Conservation (phyloP, 768 basidiomycete species). For the Suillus occidentalis region DNA sequence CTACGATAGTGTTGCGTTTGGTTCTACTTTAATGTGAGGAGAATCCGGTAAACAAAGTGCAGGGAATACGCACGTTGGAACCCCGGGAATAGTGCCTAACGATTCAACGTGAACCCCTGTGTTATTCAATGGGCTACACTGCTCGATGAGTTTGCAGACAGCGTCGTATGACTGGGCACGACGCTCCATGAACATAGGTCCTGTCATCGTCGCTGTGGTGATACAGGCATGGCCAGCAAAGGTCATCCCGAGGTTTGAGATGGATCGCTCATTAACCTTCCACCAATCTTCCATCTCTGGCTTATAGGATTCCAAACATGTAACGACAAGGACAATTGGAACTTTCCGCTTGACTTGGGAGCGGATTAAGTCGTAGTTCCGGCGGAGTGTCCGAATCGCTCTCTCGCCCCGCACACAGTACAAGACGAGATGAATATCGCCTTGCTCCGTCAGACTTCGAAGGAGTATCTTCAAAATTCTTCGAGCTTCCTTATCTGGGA, state of each 20-base stretch:
- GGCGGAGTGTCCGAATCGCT: conserved; percentile 21
- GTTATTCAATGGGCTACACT: background rate
- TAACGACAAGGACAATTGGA: conserved; percentile 34
- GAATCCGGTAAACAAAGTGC: no score
- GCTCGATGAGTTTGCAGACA: conserved; percentile 12
- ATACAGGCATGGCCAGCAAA: conserved; percentile 42
- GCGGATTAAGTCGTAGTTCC: conserved; percentile 32
- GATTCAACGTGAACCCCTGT: no score
- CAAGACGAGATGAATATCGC: conserved; percentile 29
- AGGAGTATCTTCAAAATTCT: conserved; percentile 31
- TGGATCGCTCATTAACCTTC: conserved; percentile 30
- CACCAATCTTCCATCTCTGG: conserved; percentile 39
- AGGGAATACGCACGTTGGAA: no score
- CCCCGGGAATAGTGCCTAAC: no score
- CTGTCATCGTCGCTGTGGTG: conserved; percentile 23
- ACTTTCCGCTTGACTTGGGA: conserved; percentile 33
- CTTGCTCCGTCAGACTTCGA: conserved; percentile 22
- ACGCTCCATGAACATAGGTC: background rate
- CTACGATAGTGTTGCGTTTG: conserved; percentile 30
- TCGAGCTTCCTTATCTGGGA: conserved; percentile 27
- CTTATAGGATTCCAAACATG: conserved; percentile 34
- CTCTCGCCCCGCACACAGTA: conserved; percentile 35
- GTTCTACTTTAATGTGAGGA: no score
- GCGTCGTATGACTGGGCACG: conserved; percentile 17
- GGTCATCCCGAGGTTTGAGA: conserved; percentile 34